Conservation (phyloP, 2,329 filamentous ascomycete genomes). For the Fusarium haematococcum region DNA sequence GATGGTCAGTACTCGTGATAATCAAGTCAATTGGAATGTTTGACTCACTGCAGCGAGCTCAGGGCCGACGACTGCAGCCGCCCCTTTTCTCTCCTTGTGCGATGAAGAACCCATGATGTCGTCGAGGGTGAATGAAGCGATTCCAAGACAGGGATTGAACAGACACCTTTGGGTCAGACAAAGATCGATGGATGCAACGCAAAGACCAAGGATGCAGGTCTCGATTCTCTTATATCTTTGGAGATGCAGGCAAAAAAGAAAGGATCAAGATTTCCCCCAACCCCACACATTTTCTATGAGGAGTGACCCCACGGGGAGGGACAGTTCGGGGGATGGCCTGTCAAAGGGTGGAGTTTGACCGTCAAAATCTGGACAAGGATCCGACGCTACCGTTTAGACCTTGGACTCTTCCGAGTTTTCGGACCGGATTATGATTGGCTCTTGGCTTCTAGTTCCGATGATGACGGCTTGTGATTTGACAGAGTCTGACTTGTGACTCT, state of each 20-base stretch:
- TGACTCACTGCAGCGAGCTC: constrained; percentile 31
- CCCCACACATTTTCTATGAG: background rate
- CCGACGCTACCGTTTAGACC: background rate
- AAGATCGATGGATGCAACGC: background rate
- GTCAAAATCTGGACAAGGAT: background rate
- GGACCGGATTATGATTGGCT: background rate
- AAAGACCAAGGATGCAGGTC: background rate
- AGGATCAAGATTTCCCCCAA: constrained; percentile 4
- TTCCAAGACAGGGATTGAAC: background rate
- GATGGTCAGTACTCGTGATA: background rate
- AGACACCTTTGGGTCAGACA: background rate
- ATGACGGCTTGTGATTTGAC: background rate
- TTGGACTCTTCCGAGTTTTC: background rate
- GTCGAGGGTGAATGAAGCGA: background rate
- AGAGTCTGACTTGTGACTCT: background rate
- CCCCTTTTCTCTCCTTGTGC: constrained; percentile 17
- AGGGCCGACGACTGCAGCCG: constrained; percentile 21
- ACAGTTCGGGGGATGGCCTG: background rate
- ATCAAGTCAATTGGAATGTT: background rate
- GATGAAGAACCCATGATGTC: constrained; percentile 6
- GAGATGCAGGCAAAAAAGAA: background rate
- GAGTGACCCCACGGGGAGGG: constrained; percentile 5
- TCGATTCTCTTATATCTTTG: constrained; percentile 1
- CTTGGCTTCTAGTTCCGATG: background rate
- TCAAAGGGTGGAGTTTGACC: background rate